These are phyloP conservation scores for Linanthus parryae DNA, from an alignment of 148 eudicot genomes.

Conservation along the genomic window DNA sequence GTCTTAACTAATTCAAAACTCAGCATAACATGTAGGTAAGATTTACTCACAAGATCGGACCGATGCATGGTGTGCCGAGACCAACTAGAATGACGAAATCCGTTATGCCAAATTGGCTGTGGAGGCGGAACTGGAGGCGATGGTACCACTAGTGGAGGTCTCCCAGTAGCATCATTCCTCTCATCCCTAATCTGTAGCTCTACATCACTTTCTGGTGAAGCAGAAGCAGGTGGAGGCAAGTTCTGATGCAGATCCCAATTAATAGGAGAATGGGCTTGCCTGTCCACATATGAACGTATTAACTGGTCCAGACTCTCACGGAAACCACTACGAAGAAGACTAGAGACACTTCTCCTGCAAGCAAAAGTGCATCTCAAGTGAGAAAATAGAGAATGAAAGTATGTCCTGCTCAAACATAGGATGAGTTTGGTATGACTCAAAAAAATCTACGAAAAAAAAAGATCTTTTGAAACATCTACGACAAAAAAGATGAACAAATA, in stretches of 20 bases:
- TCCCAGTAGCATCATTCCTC: slow-evolving; percentile 35
- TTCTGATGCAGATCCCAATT: slow-evolving; percentile 87
- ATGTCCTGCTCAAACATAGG: too few relatives aligned
- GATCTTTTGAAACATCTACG: too few relatives aligned
- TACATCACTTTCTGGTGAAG: slow-evolving; percentile 43
- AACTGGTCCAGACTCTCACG: slow-evolving; percentile 93
- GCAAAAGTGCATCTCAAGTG: neutral
- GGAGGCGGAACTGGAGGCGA: slow-evolving; percentile 92
- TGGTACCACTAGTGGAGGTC: slow-evolving; percentile 56
- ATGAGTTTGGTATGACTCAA: too few relatives aligned
- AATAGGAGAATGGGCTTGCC: slow-evolving; percentile 65
- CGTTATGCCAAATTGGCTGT: slow-evolving; percentile 79
- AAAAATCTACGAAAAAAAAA: too few relatives aligned
- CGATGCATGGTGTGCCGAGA: slow-evolving; percentile 73
- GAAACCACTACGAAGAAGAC: slow-evolving; percentile 84
- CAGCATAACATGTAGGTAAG: too few relatives aligned
- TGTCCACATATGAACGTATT: slow-evolving; percentile 82
- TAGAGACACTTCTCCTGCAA: slow-evolving; percentile 90
- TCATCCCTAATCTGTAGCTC: slow-evolving; percentile 47
- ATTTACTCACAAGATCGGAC: slow-evolving; percentile 55
- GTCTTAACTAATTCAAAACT: too few relatives aligned
- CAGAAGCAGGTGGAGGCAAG: slow-evolving; percentile 48
- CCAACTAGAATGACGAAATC: slow-evolving; percentile 68
- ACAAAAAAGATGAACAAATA: neutral
- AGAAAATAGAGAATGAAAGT: too few relatives aligned